Base-by-base conservation (phyloP, 495 filamentous ascomycete genomes). In the Penicillium cataractarum region DNA sequence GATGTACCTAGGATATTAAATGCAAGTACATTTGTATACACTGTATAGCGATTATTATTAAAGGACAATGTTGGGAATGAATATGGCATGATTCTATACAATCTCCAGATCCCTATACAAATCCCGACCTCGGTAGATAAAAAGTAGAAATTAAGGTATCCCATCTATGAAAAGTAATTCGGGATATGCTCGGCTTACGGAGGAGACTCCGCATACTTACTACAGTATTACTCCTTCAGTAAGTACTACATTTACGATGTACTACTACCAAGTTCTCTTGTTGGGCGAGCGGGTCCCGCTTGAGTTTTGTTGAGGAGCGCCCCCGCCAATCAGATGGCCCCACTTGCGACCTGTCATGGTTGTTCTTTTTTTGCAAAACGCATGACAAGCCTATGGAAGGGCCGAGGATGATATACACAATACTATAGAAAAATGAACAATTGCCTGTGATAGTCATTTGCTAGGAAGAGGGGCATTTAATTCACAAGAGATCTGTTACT, bases 301-400 rank as follows among this genome's bases (percentile, higher is more conserved):
- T 27, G 27, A 61, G 39, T 66, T 68, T 68, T 68, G 65, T 68
- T 68, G 65, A 68, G 65, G 55, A 44, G 48, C 46, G 31, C 31
- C 42, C 61, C 55, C 62, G 51, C 62, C 58, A 61, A 66, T 66
- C 60, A 57, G 4, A 27, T 22, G 1, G 39, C 22, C 53, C 58
- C 65, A 54, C 61, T 44, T 44, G 5, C 10, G 13, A 15, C 27
- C 40, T 51, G 50, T 62, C 35, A 57, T 49, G 0, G 13, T 22
- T 19, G 19, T 68, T 64, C 62, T 17, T 13, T 21, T 54, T 54
- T 54, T 54, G 58, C 58, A 62, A 62, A 65, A 61, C 62, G 9
- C 31, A 46, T 50, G 42, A 54, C 51, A 6, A 33, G 31, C 17
- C 6, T 12, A 35, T 12, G 33, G 13, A 3, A 17, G 35, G 46